phyloP scores from a whole-genome alignment of 2,329 filamentous ascomycete species.

The Blastomyces emzantsi region DNA sequence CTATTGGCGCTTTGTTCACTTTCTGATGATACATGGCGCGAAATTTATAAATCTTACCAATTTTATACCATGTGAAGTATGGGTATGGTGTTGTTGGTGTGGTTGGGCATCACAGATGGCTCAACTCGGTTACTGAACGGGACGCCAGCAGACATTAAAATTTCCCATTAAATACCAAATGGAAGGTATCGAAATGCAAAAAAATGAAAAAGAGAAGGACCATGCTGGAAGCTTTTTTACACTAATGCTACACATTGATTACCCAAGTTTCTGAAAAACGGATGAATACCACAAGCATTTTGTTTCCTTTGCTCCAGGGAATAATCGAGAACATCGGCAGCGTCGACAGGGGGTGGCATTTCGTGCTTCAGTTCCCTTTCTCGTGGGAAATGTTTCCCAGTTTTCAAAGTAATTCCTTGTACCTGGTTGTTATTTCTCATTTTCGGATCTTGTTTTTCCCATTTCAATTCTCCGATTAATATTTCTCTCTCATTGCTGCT shows the following conservation, averaged over 20 bases:
- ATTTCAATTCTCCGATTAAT: neutral
- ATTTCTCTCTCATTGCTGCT: constrained; percentile 15
- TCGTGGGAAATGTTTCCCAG: neutral
- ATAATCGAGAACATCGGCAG: neutral
- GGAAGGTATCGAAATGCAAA: neutral
- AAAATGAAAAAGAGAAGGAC: neutral
- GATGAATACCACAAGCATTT: neutral
- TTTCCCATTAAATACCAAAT: neutral
- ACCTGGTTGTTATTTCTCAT: neutral
- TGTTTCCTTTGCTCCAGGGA: neutral
- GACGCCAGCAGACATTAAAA: neutral
- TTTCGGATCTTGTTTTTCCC: neutral
- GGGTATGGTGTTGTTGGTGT: neutral
- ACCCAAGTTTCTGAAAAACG: neutral
- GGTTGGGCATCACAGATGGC: neutral
- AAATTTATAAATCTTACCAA: neutral
- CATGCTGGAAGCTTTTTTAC: neutral
- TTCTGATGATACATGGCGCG: neutral
- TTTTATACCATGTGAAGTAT: neutral
- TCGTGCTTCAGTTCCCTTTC: neutral
- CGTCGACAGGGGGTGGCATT: neutral
- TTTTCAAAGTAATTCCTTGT: neutral
- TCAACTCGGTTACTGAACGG: neutral
- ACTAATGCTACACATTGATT: neutral
- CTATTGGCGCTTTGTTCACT: neutral